Evolutionary conservation across 2,329 filamentous ascomycete genomes (phyloP).

Genomic region (Emergomyces orientalis): DNA sequence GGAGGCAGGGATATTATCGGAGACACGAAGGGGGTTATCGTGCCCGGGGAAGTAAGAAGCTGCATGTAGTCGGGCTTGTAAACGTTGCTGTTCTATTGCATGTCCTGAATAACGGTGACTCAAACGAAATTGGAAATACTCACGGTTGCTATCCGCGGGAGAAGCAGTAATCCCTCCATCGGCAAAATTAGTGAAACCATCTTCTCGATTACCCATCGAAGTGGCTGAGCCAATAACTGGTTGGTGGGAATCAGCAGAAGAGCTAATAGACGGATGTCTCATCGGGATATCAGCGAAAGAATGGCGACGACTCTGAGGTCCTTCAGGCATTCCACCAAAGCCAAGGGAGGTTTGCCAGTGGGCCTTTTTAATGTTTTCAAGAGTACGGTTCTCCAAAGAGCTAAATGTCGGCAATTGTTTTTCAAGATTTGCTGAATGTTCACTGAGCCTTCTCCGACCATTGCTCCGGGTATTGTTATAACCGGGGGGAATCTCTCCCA

Average conservation of each 20-base stretch:
- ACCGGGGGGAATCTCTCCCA: slow-evolving; percentile 30
- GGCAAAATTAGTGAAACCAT: slow-evolving; percentile 28
- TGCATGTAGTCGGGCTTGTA: slow-evolving; percentile 33
- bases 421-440: slow-evolving; percentile 35
- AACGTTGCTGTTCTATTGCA: slow-evolving; percentile 29
- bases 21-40: slow-evolving; percentile 28
- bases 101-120: slow-evolving; percentile 24
- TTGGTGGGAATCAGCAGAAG: slow-evolving; percentile 27
- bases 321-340: slow-evolving; percentile 38
- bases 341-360: slow-evolving; percentile 45
- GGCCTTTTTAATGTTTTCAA: slow-evolving; percentile 39
- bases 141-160: slow-evolving; percentile 34
- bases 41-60: slow-evolving; percentile 37
- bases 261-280: slow-evolving; percentile 37
- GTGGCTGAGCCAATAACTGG: slow-evolving; percentile 16
- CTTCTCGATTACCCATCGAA: slow-evolving; percentile 29
- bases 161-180: slow-evolving; percentile 30
- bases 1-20: slow-evolving; percentile 25
- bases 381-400: slow-evolving; percentile 34
- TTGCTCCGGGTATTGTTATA: slow-evolving; percentile 33
- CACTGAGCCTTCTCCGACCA: slow-evolving; percentile 35
- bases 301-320: slow-evolving; percentile 43
- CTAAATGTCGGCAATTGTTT: slow-evolving; percentile 31
- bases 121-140: slow-evolving; percentile 32
- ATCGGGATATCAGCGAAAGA: slow-evolving; percentile 44